These are phyloP conservation scores for Sesbania bispinosa DNA, from an alignment of 306 rosid species.

Conservation along the genomic window DNA sequence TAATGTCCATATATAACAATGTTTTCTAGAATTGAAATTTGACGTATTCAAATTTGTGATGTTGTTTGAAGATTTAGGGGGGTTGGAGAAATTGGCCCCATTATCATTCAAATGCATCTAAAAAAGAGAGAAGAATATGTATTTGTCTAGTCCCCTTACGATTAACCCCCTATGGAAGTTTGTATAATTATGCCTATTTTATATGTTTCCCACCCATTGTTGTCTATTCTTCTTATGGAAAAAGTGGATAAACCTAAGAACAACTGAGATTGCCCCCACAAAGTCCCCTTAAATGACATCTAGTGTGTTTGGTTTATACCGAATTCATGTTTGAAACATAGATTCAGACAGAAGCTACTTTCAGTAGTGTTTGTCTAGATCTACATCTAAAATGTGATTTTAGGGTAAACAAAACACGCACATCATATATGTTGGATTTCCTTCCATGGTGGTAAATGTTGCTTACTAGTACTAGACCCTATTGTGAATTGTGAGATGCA, in stretches of 20 bases:
- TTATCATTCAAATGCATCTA: constrained; percentile 50
- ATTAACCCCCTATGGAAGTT: no score
- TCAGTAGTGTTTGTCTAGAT: no score
- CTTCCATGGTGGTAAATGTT: no score
- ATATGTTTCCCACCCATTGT: constrained; percentile 25
- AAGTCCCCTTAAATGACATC: constrained; percentile 29
- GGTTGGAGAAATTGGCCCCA: constrained; percentile 33
- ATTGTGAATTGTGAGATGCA: not conserved
- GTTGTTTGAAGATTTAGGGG: constrained; percentile 39
- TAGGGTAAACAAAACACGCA: no score
- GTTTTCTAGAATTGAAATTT: constrained; percentile 6
- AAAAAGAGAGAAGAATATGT: constrained; percentile 48
- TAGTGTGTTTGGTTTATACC: no score
- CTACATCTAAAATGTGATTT: no score
- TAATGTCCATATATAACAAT: constrained; percentile 5
- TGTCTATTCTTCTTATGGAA: constrained; percentile 16
- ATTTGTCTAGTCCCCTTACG: no score
- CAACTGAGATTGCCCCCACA: no score
- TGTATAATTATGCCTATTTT: constrained; percentile 51
- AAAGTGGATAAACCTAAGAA: constrained; percentile 49
- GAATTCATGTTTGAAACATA: no score
- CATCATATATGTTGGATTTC: not conserved
- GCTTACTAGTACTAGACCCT: not conserved
- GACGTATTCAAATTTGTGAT: constrained; percentile 22
- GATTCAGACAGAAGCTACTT: no score